Percentiles rank a stretch among this genome's conserved stretches.
phyloP scores from a whole-genome alignment of 2,329 filamentous ascomycete species.

The Fonsecaea erecta region DNA sequence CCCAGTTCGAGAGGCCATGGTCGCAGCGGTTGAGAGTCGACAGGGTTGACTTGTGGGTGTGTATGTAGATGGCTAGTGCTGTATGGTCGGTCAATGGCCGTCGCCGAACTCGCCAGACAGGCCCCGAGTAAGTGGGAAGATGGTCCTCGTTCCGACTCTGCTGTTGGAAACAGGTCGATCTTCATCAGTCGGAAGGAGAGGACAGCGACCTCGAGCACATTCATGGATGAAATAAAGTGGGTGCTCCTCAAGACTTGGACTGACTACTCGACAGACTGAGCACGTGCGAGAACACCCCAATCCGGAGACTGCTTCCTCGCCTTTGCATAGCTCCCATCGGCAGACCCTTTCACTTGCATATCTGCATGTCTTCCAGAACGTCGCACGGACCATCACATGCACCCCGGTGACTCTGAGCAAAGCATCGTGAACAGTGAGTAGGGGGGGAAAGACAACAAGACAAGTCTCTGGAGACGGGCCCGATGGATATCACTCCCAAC shows the following conservation, averaged over 20 bases:
- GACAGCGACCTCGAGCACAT: background rate
- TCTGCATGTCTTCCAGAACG: too few species aligned
- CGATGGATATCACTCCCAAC: too few species aligned
- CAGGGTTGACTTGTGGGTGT: conserved; percentile 29
- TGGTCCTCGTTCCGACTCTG: background rate
- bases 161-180: background rate
- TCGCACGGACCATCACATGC: too few species aligned
- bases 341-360: too few species aligned
- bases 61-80: conserved; percentile 6
- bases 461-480: too few species aligned
- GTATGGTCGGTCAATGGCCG: background rate
- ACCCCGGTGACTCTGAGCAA: too few species aligned
- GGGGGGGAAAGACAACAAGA: too few species aligned
- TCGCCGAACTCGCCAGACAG: background rate
- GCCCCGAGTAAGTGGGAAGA: background rate
- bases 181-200: background rate
- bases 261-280: background rate
- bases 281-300: background rate
- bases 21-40: conserved; percentile 31
- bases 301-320: background rate
- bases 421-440: too few species aligned
- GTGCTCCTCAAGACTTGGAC: background rate
- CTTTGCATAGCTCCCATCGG: background rate
- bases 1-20: conserved; percentile 26
- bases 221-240: background rate